phyloP scores from a whole-genome alignment of 345 rosid genomes.

The Linum lewisii region DNA sequence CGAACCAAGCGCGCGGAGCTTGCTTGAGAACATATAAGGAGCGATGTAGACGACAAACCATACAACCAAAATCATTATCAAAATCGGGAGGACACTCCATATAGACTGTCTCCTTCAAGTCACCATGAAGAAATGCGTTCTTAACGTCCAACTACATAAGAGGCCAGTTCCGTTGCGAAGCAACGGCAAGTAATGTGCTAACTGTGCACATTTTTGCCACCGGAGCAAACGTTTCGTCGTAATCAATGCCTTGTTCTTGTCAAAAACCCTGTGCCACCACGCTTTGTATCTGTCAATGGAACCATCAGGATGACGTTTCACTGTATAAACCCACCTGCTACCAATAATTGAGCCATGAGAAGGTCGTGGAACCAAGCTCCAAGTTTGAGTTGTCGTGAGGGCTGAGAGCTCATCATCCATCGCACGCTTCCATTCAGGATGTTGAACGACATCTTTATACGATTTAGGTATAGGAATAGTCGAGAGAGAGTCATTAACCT shows the following conservation, averaged over 20 bases:
- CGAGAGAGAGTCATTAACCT: no score
- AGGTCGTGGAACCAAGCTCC: not conserved
- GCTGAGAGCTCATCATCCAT: no score
- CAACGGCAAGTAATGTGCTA: not conserved
- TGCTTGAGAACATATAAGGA: not conserved
- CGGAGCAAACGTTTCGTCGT: not conserved
- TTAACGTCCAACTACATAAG: not conserved
- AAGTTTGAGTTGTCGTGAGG: no score
- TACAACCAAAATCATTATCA: not conserved
- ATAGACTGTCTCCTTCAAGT: not conserved
- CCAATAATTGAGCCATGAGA: not conserved
- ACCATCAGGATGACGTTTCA: not conserved
- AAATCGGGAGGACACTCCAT: not conserved
- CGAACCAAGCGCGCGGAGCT: not conserved
- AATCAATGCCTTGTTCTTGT: not conserved
- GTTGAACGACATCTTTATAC: no score
- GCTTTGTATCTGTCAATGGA: not conserved
- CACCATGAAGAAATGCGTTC: not conserved
- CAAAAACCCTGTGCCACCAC: not conserved
- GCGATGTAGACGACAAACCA: not conserved
- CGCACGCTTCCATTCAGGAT: not conserved
- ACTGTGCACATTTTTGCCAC: not conserved
- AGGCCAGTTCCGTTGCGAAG: not conserved
- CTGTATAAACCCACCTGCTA: not conserved
- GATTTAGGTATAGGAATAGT: no score